These are phyloP conservation scores for Phytophthora macrochlamydospora DNA, from an alignment of 352 stramenopile genomes.

Conservation along the genomic window DNA sequence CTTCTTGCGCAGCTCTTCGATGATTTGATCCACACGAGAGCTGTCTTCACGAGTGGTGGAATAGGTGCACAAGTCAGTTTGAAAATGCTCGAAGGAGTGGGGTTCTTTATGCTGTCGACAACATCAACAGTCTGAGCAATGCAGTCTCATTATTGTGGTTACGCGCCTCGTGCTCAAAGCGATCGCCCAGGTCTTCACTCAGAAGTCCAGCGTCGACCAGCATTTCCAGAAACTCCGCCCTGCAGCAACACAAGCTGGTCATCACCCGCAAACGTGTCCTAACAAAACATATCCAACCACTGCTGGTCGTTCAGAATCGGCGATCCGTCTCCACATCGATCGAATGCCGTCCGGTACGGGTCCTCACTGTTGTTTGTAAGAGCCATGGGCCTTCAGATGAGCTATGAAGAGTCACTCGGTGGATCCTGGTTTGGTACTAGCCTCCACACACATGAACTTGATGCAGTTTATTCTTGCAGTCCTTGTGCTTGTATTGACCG, in stretches of 20 bases:
- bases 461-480: conserved; percentile 6
- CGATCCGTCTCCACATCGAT: conserved; percentile 6
- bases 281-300: neutral
- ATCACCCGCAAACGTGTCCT: neutral
- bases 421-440: neutral
- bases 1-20: neutral
- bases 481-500: conserved; percentile 8
- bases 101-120: conserved; percentile 11
- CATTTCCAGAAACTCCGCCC: conserved; percentile 12
- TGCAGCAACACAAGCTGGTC: neutral
- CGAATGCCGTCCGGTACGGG: conserved; percentile 12
- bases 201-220: conserved; percentile 10
- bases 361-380: neutral
- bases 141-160: neutral
- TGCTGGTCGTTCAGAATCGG: conserved; percentile 3
- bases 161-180: conserved; percentile 5
- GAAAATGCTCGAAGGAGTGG: conserved; percentile 15
- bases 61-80: conserved; percentile 10
- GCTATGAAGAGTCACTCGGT: conserved; percentile 4
- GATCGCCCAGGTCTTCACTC: conserved; percentile 4
- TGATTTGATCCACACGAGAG: neutral
- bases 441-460: neutral
- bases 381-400: neutral
- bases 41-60: neutral
- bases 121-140: neutral